These are phyloP conservation scores for Penicillium crystallinum DNA, from an alignment of 495 filamentous ascomycete genomes.

Conservation along the genomic window DNA sequence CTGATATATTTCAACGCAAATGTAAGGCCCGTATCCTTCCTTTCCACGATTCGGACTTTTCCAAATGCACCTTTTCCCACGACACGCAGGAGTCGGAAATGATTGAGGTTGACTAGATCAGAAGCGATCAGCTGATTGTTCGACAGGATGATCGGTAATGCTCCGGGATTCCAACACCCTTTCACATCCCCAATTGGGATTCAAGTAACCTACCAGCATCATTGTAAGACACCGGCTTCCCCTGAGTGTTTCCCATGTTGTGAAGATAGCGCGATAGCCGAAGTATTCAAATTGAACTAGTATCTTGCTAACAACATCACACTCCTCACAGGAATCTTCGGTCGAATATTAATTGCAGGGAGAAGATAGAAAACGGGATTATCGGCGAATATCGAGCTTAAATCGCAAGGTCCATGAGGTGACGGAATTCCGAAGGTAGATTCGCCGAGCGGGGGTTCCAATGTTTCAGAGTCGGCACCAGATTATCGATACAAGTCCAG, in stretches of 20 bases:
- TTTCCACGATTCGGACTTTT: constrained; percentile 96
- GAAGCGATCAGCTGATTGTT: constrained; percentile 8
- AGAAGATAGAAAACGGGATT: background rate
- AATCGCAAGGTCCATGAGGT: constrained; percentile 16
- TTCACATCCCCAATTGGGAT: background rate
- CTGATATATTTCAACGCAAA: constrained; percentile 98
- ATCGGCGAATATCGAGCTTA: constrained; percentile 8
- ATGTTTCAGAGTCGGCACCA: constrained; percentile 10
- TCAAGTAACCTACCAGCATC: constrained; percentile 71
- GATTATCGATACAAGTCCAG: background rate
- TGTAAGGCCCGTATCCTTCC: constrained; percentile 88
- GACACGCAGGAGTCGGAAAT: constrained; percentile 90
- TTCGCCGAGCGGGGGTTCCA: constrained; percentile 18
- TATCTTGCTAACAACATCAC: constrained; percentile 32
- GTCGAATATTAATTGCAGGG: background rate
- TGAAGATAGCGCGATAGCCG: constrained; percentile 12
- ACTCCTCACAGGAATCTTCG: constrained; percentile 14
- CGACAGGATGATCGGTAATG: background rate
- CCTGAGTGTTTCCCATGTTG: constrained; percentile 88
- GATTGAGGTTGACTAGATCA: constrained; percentile 82
- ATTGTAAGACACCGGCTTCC: constrained; percentile 86
- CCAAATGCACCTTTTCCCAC: constrained; percentile 98
- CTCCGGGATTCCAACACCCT: background rate
- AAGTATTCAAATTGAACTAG: constrained; percentile 16
- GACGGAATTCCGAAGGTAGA: constrained; percentile 14